Conservation (phyloP, 1,284 basidiomycete species). For the Pisolithus thermaeus region DNA sequence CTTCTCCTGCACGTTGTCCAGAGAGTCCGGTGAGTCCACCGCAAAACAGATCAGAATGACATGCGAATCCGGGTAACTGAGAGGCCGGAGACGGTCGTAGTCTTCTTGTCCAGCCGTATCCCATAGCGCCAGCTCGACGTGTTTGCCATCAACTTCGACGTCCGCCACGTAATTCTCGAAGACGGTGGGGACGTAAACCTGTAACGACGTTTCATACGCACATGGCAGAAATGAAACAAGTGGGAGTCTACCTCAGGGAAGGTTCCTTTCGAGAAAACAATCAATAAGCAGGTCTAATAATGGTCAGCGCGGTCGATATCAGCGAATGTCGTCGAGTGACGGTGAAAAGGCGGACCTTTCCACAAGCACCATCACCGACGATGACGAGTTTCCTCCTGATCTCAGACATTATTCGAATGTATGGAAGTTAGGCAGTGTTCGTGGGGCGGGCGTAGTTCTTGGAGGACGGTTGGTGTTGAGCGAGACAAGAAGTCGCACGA, state of each 20-base stretch:
- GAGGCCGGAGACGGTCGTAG: conserved; percentile 86
- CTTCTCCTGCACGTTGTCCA: conserved; percentile 97
- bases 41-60: conserved; percentile 94
- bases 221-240: background rate
- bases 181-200: conserved; percentile 92
- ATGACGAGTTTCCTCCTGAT: conserved; percentile 77
- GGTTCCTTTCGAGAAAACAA: conserved; percentile 86
- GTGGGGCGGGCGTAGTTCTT: conserved; percentile 29
- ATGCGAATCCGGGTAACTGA: conserved; percentile 89
- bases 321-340: conserved; percentile 7
- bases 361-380: conserved; percentile 80
- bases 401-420: conserved; percentile 51
- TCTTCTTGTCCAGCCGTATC: conserved; percentile 94
- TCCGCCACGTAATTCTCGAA: conserved; percentile 91
- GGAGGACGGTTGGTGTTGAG: conserved; percentile 31
- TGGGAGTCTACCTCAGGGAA: conserved; percentile 74
- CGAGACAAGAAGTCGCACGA: conserved; percentile 33
- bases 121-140: conserved; percentile 91
- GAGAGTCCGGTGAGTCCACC: conserved; percentile 86
- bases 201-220: conserved; percentile 3
- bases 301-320: conserved; percentile 19
- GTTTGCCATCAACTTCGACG: conserved; percentile 87
- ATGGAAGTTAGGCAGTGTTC: conserved; percentile 26
- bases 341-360: conserved; percentile 47
- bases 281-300: conserved; percentile 69